These are phyloP conservation scores for Alternaria viburni DNA, from an alignment of 2,329 filamentous ascomycete genomes.

Conservation along the genomic window DNA sequence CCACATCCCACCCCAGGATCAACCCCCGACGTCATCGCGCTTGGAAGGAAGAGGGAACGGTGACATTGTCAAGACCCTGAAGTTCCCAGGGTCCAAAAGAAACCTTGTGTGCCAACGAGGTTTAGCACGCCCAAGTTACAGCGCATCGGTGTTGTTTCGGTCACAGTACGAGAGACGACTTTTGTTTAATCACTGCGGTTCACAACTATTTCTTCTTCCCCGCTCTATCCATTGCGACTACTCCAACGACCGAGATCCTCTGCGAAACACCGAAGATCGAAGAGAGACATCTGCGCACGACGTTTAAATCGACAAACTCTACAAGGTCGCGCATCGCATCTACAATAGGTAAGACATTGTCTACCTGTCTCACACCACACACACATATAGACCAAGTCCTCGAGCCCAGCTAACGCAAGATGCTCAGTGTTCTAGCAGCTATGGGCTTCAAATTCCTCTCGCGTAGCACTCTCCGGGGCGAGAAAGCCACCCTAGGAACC, in stretches of 20 bases:
- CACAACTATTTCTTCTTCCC: not conserved
- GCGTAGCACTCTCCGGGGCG: slow-evolving; percentile 36
- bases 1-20: not conserved
- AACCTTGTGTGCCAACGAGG: not conserved
- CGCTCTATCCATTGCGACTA: not conserved
- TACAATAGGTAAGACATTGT: not conserved
- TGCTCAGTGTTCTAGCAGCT: not conserved
- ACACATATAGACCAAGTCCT: not conserved
- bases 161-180: not conserved
- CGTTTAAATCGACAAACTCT: not conserved
- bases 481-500: slow-evolving; percentile 34
- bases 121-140: not conserved
- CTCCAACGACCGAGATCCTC: not conserved
- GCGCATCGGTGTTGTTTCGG: not conserved
- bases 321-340: not conserved
- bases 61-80: slow-evolving; percentile 2
- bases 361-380: not conserved
- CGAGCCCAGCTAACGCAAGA: not conserved
- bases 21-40: slow-evolving; percentile 6
- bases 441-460: slow-evolving; percentile 43
- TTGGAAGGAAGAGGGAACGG: not conserved
- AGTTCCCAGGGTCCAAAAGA: not conserved
- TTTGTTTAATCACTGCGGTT: not conserved
- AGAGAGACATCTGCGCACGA: not conserved
- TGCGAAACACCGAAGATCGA: not conserved